These are phyloP conservation scores for Nyssa sinensis DNA, from an alignment of 148 eudicot species.

Conservation along the genomic window DNA sequence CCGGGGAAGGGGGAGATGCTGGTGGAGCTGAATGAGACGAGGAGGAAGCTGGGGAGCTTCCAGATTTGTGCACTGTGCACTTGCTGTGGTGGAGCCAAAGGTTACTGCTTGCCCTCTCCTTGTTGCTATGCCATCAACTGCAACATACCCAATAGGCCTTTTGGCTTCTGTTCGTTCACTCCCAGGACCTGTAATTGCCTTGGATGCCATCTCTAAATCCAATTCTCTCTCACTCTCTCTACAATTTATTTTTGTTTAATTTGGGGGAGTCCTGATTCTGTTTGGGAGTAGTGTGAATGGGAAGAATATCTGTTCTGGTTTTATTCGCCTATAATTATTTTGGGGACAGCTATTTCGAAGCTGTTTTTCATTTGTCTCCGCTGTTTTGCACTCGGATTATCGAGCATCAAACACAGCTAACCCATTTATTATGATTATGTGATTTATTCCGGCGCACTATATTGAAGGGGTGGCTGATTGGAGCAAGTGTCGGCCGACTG, in stretches of 20 bases:
- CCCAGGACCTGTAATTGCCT: conserved; percentile 91
- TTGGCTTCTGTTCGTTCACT: conserved; percentile 88
- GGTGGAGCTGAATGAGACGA: conserved; percentile 70
- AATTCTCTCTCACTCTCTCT: neutral
- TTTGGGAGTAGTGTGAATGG: conserved; percentile 38
- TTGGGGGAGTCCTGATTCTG: conserved; percentile 18
- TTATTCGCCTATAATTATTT: conserved; percentile 17
- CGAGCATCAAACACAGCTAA: too few relatives aligned
- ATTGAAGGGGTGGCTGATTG: too few relatives aligned
- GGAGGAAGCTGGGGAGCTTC: conserved; percentile 74
- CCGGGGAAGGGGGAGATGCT: conserved; percentile 26
- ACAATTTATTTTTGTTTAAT: neutral
- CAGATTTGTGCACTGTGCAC: conserved; percentile 89
- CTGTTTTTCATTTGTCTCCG: too few relatives aligned
- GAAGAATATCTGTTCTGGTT: conserved; percentile 40
- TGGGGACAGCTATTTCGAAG: conserved; percentile 43
- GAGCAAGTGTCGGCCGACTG: too few relatives aligned
- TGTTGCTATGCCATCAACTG: conserved; percentile 97
- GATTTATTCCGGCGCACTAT: too few relatives aligned
- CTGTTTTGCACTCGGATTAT: too few relatives aligned
- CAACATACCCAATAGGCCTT: conserved; percentile 94
- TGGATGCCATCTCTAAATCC: conserved; percentile 68
- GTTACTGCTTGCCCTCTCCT: conserved; percentile 77
- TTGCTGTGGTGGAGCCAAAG: conserved; percentile 75
- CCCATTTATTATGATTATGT: too few relatives aligned